Conservation (phyloP, 345 rosid genomes). For the Eucalyptus coolabah region DNA sequence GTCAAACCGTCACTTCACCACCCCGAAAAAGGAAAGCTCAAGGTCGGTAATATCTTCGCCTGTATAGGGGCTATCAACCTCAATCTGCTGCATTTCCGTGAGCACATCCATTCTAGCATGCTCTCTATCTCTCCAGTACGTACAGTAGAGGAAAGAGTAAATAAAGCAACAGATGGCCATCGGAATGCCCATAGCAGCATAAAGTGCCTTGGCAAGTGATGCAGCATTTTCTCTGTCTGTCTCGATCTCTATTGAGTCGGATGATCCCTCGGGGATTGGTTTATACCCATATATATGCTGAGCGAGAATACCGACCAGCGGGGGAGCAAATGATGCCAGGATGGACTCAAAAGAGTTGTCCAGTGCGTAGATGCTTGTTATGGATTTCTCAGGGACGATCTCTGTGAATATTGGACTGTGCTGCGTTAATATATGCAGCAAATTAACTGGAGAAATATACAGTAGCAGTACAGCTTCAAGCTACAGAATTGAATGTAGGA, state of each 20-base stretch:
- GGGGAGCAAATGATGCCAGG: slow-evolving; percentile 84
- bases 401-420: slow-evolving; percentile 83
- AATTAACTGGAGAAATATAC: not conserved
- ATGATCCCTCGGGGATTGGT: slow-evolving; percentile 38
- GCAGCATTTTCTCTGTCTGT: slow-evolving; percentile 70
- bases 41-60: slow-evolving; percentile 2
- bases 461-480: not conserved
- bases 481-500: not conserved
- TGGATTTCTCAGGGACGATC: slow-evolving; percentile 71
- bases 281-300: slow-evolving; percentile 71
- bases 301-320: slow-evolving; percentile 59
- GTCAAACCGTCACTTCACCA: too few relatives aligned
- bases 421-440: not conserved
- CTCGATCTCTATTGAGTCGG: slow-evolving; percentile 20
- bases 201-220: slow-evolving; percentile 71
- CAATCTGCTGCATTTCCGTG: slow-evolving; percentile 42
- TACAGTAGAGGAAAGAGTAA: slow-evolving; percentile 63
- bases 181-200: slow-evolving; percentile 65
- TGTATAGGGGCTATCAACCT: not conserved
- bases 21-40: too few relatives aligned
- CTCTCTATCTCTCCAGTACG: slow-evolving; percentile 68
- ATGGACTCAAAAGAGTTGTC: slow-evolving; percentile 71
- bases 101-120: slow-evolving; percentile 64
- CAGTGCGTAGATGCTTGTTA: slow-evolving; percentile 71
- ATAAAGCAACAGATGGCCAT: slow-evolving; percentile 66